Evolutionary conservation across 1,284 basidiomycete genomes (phyloP), one percentile per base, ranked within the genome.

Genomic region (Marasmius oreades): DNA sequence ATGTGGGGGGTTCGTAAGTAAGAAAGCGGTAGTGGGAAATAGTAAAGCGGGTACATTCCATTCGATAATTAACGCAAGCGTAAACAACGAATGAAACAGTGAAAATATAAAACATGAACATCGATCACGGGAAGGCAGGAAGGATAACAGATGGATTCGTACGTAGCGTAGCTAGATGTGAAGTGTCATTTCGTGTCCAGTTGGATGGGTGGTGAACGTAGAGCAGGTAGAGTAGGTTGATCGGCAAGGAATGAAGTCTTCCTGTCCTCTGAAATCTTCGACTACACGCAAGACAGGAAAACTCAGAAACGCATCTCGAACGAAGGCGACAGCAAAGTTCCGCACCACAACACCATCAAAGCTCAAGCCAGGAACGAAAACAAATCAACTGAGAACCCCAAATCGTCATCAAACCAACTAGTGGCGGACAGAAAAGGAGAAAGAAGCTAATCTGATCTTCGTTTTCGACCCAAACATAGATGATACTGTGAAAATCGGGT

Each of bases 381-480:
- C 48, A 36, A 31, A 36, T 34, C 34, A 23, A 20, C 48, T 10
- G 20, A 34, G 14, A 4, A 31, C 48, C 34, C 48, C 16, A 47
- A 24, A 51, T 16, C 52, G 52, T 43, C 52, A 53, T 53, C 52
- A 26, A 31, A 53, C 52, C 52, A 53, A 33, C 52, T 52, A 42
- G 37, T 53, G 52, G 52, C 37, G 44, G 52, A 53, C 52, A n/a
- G 52, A 42, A 52, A 16, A 53, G 28, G 52, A 33, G 24, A 33
- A 53, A 53, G n/a, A 14, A 16, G 39, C 39, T 42, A 42, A 42
- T 42, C 39, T 42, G 39, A 42, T 42, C 20, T 20, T 18, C 39
- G 39, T 42, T 42, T 14, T 42, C 39, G 16, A 42, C 39, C 39
- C 39, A 42, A 42, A 42, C 39, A 20, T 7, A 6, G 39, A 42